phyloP scores from a whole-genome alignment of 352 stramenopile genomes.

The Pythium rishiriense region DNA sequence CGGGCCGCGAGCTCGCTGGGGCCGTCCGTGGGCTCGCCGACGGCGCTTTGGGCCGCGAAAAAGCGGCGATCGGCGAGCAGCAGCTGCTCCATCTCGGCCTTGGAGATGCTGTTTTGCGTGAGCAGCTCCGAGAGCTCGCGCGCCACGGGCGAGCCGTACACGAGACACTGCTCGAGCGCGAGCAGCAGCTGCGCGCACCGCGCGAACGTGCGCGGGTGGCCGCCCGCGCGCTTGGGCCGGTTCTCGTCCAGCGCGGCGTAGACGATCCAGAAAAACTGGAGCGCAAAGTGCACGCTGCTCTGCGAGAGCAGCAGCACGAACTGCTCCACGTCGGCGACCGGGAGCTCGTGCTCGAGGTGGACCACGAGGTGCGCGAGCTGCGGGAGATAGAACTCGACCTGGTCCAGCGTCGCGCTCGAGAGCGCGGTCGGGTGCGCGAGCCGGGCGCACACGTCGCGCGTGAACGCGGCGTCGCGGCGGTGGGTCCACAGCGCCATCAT shows the following conservation, averaged over 20 bases:
- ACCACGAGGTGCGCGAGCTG: slow-evolving; percentile 85
- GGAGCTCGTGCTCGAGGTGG: slow-evolving; percentile 76
- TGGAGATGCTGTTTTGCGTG: slow-evolving; percentile 62
- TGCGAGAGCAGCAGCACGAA: slow-evolving; percentile 76
- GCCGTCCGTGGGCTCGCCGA: neutral
- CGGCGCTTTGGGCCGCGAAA: slow-evolving; percentile 64
- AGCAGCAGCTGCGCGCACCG: slow-evolving; percentile 75
- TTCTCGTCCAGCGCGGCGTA: slow-evolving; percentile 81
- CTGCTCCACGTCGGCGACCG: slow-evolving; percentile 76
- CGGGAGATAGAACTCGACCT: slow-evolving; percentile 81
- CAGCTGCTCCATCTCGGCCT: slow-evolving; percentile 72
- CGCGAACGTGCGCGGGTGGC: slow-evolving; percentile 65
- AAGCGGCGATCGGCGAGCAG: slow-evolving; percentile 67
- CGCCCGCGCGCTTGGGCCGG: slow-evolving; percentile 54
- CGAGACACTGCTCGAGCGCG: slow-evolving; percentile 76
- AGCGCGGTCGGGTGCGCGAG: slow-evolving; percentile 48
- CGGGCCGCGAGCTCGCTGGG: neutral
- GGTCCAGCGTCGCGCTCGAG: slow-evolving; percentile 55
- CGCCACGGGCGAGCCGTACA: slow-evolving; percentile 68
- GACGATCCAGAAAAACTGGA: slow-evolving; percentile 87
- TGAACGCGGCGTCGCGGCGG: slow-evolving; percentile 60
- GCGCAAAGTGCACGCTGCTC: slow-evolving; percentile 76
- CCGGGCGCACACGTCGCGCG: slow-evolving; percentile 55
- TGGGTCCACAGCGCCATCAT: slow-evolving; percentile 82
- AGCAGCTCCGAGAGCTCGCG: slow-evolving; percentile 62